Evolutionary conservation across 129 eudicot species (phyloP), one percentile per base, ranked within the genome.

Genomic region (Flaveria bidentis): DNA sequence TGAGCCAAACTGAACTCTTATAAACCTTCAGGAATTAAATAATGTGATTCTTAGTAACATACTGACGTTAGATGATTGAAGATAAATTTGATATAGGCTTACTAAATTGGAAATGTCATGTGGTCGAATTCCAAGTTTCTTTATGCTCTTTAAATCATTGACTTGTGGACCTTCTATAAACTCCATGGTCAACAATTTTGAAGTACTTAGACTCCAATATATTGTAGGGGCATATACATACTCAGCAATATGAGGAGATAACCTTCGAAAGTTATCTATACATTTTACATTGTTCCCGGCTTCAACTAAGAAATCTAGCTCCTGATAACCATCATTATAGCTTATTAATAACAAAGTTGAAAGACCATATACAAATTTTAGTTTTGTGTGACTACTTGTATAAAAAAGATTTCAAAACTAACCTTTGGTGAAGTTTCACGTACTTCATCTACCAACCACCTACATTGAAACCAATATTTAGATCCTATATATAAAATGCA

Each of bases 371-470:
- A 28, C 65, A 62, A 9, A 45, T 44, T 33, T 23, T 28, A 50
- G 6, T 44, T 58, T 2, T 17, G 15, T 74, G 58, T 18, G 13
- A 15, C 17, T 65, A 62, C 57, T 22, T 26, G 4, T 10, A 67
- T 23, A 53, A 46, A 44, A 57, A 6, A 26, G 6, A 17, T 13
- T 41, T 69, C 46, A 56, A 28, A 67, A 67, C 86, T 61, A 76
- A 77, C 98, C 98, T 93, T 93, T 0, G 97, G 98, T 82, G 92
- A 87, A 80, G 96, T 90, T 65, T 93, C 98, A 60, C 81, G 86
- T 55, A 90, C 89, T 87, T 93, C 98, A 78, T 84, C 98, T 20
- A 90, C 78, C 96, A 93, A 84, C 98, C 97, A 93, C 95, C 98
- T 93, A 74, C 84, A 80, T 18, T 58, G 72, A 46, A 71, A 71